Conservation (phyloP, 306 rosid genomes). For the Sophora flavescens region DNA sequence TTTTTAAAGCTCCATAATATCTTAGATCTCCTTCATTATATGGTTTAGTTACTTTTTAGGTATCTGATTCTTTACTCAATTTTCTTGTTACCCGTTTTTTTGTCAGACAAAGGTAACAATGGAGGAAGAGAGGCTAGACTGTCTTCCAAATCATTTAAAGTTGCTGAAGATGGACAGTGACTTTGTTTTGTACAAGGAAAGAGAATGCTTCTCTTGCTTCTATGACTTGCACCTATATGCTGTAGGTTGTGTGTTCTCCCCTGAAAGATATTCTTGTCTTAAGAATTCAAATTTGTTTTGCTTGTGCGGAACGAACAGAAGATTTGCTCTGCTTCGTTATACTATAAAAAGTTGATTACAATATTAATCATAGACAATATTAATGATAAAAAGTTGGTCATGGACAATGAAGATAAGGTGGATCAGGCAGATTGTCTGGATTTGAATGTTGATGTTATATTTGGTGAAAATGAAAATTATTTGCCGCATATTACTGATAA, state of each 20-base stretch:
- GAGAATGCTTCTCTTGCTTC: slow-evolving; percentile 90
- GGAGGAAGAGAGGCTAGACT: slow-evolving; percentile 78
- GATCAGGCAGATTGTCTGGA: slow-evolving; percentile 56
- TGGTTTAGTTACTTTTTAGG: slow-evolving; percentile 3
- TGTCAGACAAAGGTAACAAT: slow-evolving; percentile 71
- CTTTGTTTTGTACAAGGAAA: slow-evolving; percentile 70
- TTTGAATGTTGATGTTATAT: slow-evolving; percentile 61
- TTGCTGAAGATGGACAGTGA: slow-evolving; percentile 73
- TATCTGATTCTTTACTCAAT: slow-evolving; percentile 7
- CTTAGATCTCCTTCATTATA: slow-evolving; percentile 11
- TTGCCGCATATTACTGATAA: slow-evolving; percentile 46
- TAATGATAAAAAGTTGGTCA: slow-evolving; percentile 39
- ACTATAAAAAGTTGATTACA: too few species aligned
- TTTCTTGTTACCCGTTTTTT: slow-evolving; percentile 14
- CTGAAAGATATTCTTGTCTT: slow-evolving; percentile 79
- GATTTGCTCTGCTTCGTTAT: slow-evolving; percentile 69
- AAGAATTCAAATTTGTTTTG: slow-evolving; percentile 72
- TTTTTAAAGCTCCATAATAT: slow-evolving; percentile 6
- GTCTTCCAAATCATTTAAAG: slow-evolving; percentile 69
- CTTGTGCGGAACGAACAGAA: slow-evolving; percentile 64
- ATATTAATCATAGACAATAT: slow-evolving; percentile 50
- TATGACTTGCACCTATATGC: slow-evolving; percentile 90
- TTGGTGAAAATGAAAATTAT: slow-evolving; percentile 56
- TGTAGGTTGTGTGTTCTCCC: slow-evolving; percentile 81
- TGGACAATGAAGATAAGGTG: slow-evolving; percentile 51